phyloP scores from a whole-genome alignment of 2,329 filamentous ascomycete species.

The Penicillium verrucosum region DNA sequence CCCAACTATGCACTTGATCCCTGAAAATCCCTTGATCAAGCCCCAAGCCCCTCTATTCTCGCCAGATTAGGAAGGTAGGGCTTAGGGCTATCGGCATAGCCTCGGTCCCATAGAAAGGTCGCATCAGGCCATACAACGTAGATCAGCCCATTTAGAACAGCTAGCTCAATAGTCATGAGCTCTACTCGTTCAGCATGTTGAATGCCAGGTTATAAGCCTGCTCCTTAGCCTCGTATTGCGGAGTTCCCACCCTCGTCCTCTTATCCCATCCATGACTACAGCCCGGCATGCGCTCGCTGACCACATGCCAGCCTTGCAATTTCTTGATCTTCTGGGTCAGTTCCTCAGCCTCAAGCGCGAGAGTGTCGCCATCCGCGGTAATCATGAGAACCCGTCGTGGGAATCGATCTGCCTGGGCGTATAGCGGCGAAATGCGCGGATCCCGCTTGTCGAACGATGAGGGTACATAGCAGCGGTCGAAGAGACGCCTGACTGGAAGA shows the following conservation, averaged over 20 bases:
- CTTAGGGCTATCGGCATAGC: constrained; percentile 20
- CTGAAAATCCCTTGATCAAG: background rate
- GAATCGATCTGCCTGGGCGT: constrained; percentile 26
- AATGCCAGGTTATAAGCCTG: constrained; percentile 36
- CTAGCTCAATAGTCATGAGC: background rate
- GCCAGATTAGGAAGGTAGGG: constrained; percentile 19
- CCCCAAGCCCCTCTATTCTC: background rate
- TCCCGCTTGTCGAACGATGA: constrained; percentile 25
- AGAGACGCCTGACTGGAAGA: constrained; percentile 25
- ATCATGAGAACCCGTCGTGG: constrained; percentile 31
- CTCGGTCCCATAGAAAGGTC: constrained; percentile 7
- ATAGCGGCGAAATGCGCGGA: constrained; percentile 33
- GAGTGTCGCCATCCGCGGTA: constrained; percentile 29
- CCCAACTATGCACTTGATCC: background rate
- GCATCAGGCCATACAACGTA: background rate
- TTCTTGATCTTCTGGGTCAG: constrained; percentile 26
- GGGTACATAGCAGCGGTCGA: constrained; percentile 31
- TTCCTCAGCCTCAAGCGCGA: constrained; percentile 31
- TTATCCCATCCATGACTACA: constrained; percentile 44
- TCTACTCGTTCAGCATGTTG: constrained; percentile 27
- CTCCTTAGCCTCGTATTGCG: constrained; percentile 30
- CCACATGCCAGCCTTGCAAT: constrained; percentile 23
- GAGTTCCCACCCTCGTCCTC: constrained; percentile 24
- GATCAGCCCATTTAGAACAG: background rate
- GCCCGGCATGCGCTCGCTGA: constrained; percentile 33